A percentile compares a stretch with the other conserved stretches of the same genome.
Conservation (phyloP, 1,139 yeast species). For the Lodderomyces oxycetoniae region DNA sequence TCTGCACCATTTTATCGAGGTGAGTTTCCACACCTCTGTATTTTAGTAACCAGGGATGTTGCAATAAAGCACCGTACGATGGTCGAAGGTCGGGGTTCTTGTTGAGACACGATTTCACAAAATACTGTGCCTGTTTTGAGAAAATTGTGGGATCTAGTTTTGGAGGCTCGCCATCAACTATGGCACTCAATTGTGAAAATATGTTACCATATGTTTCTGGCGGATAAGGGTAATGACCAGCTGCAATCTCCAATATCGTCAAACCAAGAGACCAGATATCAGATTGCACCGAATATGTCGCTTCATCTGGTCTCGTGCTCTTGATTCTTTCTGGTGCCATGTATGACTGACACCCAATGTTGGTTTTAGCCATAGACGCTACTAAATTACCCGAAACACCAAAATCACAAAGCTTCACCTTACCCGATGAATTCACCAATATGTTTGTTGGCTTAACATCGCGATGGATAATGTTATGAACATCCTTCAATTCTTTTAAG, state of each 20-base stretch:
- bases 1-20: conserved; percentile 37
- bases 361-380: conserved; percentile 92
- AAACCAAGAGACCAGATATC: conserved; percentile 96
- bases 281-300: conserved; percentile 86
- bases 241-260: conserved; percentile 82
- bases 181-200: conserved; percentile 89
- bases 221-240: conserved; percentile 92
- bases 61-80: conserved; percentile 65
- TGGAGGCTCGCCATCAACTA: conserved; percentile 96
- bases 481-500: conserved; percentile 73
- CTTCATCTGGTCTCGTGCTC: conserved; percentile 52
- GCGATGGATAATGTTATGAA: conserved; percentile 89
- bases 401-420: conserved; percentile 89
- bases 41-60: conserved; percentile 77
- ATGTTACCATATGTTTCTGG: conserved; percentile 88
- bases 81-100: conserved; percentile 83
- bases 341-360: conserved; percentile 96
- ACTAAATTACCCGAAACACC: conserved; percentile 96
- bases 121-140: conserved; percentile 73
- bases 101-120: conserved; percentile 74
- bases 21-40: conserved; percentile 41
- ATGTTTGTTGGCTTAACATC: conserved; percentile 98
- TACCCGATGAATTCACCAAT: conserved; percentile 73
- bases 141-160: conserved; percentile 49
- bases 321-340: conserved; percentile 99